Evolutionary conservation across 2,329 filamentous ascomycete species (phyloP), one percentile per base, ranked within the genome.

Genomic region (Phialocephala subalpina): DNA sequence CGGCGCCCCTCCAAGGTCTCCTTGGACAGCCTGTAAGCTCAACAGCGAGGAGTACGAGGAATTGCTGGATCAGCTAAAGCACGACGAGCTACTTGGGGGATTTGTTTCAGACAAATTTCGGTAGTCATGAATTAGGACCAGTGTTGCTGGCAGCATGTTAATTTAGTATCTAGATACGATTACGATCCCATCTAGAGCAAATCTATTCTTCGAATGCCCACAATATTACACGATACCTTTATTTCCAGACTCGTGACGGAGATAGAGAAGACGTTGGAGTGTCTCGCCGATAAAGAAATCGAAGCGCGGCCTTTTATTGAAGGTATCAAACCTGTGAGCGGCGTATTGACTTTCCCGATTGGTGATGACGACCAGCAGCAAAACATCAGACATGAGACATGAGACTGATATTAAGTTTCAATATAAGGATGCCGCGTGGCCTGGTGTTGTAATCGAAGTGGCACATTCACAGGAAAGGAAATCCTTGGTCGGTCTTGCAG

Each of bases 401-500:
- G 29, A 65, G 38, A 64, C 67, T 63, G 65, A 69, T 65, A 63
- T 65, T 57, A 65, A 42, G 64, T 69, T 70, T 58, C 58, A 67
- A 29, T 63, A 67, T 65, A 53, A 61, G 52, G 66, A 67, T 62
- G 66, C 64, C 53, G 58, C 36, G 49, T 53, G 20, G n/a, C 49
- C 72, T 8, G 60, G 66, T 20, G 68, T 73, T 9, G 67, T 77
- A 16, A 70, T 77, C 52, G 74, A 77, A 66, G 74, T 76, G 29
- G 70, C 72, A 40, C 72, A 76, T 66, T 72, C 71, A 11, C 73
- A 75, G 72, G 72, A 73, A 53, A 65, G 63, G 45, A 72, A 71
- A 49, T 64, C 65, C 27, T 60, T 77, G 64, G 63, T 65, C 22
- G 35, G 67, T 62, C 65, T 77, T 58, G 75, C 74, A 9, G 74